Conservation (phyloP, 1,284 basidiomycete genomes). For the Leucoagaricus sp. region DNA sequence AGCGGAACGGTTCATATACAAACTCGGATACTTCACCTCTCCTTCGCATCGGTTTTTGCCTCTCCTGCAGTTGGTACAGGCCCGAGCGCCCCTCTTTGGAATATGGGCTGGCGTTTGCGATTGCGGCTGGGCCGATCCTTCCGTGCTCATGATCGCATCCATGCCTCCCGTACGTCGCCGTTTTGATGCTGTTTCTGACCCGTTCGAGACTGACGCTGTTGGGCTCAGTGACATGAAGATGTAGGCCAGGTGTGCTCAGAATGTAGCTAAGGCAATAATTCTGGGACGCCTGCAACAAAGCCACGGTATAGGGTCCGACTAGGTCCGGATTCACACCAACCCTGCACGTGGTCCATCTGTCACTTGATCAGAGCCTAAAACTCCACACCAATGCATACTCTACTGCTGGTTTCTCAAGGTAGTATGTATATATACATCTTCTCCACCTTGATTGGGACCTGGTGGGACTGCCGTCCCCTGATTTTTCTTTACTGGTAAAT, state of each 20-base stretch:
- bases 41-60: conserved; percentile 94
- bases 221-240: conserved; percentile 46
- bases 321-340: conserved; percentile 11
- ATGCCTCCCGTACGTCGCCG: conserved; percentile 26
- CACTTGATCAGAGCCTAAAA: conserved; percentile 17
- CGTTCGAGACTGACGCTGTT: conserved; percentile 41
- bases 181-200: conserved; percentile 38
- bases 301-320: conserved; percentile 15
- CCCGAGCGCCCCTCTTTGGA: conserved; percentile 78
- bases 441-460: too few species aligned
- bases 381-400: background rate
- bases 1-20: conserved; percentile 37
- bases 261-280: conserved; percentile 18
- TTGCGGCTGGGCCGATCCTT: conserved; percentile 28
- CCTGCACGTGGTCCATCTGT: conserved; percentile 18
- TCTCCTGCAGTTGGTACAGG: conserved; percentile 82
- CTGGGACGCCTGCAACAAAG: conserved; percentile 19
- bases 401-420: background rate
- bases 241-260: conserved; percentile 15
- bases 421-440: too few species aligned
- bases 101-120: conserved; percentile 47
- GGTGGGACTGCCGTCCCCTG: too few species aligned
- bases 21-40: conserved; percentile 55
- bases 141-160: conserved; percentile 29
- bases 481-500: too few species aligned